These are phyloP conservation scores for Starmerella floris DNA, from an alignment of 805 yeast genomes.

Conservation along the genomic window DNA sequence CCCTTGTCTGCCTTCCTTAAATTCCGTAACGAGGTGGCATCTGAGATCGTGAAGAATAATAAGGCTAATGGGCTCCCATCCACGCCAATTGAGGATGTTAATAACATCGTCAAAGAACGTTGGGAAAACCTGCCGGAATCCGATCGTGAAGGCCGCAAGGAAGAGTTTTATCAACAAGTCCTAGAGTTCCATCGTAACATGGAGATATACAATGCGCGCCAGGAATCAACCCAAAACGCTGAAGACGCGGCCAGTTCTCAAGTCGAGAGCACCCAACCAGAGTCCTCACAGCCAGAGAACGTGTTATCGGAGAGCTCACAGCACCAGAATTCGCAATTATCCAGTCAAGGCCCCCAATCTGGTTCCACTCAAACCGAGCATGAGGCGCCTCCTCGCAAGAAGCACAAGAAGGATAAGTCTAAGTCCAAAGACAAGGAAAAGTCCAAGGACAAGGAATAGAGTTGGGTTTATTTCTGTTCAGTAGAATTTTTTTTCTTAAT, in stretches of 20 bases:
- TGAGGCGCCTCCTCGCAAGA: conserved; percentile 19
- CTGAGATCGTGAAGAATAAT: conserved; percentile 56
- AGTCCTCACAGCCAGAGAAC: background rate
- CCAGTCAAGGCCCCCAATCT: background rate
- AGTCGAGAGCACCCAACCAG: background rate
- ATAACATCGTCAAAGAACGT: conserved; percentile 60
- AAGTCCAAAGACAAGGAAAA: conserved; percentile 36
- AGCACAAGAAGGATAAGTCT: conserved; percentile 23
- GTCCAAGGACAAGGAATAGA: conserved; percentile 27
- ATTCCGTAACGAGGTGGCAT: conserved; percentile 62
- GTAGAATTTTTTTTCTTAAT: too few relatives aligned
- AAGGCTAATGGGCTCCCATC: conserved; percentile 45
- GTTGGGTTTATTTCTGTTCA: background rate
- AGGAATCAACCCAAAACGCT: background rate
- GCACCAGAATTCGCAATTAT: background rate
- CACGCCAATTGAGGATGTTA: conserved; percentile 61
- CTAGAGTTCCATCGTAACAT: conserved; percentile 35
- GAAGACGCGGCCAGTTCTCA: background rate
- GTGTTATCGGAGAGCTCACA: background rate
- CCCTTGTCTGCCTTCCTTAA: conserved; percentile 80
- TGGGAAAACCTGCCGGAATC: conserved; percentile 64
- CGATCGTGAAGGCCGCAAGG: conserved; percentile 63
- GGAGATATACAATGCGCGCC: conserved; percentile 32
- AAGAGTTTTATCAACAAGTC: conserved; percentile 34
- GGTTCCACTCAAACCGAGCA: conserved; percentile 20